Evolutionary conservation across 441 rosid genomes (phyloP).

Genomic region (Gossypium laxum): DNA sequence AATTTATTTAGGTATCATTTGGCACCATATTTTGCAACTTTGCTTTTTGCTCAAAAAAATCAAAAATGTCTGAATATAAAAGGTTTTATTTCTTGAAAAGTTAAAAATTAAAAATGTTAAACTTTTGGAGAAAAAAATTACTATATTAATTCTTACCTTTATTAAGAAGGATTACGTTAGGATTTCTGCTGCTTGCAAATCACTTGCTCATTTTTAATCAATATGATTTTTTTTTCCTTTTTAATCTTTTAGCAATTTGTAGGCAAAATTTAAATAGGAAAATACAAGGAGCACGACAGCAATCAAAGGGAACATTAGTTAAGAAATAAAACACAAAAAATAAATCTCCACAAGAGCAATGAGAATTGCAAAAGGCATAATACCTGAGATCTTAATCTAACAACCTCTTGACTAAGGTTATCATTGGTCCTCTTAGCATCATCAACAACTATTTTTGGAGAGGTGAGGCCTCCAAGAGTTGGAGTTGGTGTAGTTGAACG

Average conservation of each 20-base stretch:
- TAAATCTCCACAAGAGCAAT: background rate
- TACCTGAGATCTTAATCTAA: conserved; percentile 80
- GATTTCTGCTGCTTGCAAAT: background rate
- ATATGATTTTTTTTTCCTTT: background rate
- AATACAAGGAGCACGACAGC: background rate
- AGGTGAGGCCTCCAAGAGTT: conserved; percentile 66
- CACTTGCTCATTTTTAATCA: background rate
- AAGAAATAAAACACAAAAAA: background rate
- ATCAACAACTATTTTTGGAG: conserved; percentile 59
- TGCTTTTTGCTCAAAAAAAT: background rate
- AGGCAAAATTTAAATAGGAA: background rate
- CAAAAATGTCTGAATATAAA: background rate
- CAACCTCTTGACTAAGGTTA: conserved; percentile 66
- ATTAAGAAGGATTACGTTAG: background rate
- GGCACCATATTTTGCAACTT: background rate
- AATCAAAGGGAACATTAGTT: background rate
- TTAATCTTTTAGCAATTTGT: background rate
- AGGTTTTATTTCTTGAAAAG: background rate
- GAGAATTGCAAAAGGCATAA: conserved; percentile 1
- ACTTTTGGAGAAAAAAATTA: background rate
- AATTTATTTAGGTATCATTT: background rate
- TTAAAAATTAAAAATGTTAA: background rate
- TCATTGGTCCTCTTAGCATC: conserved; percentile 65
- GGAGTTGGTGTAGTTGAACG: conserved; percentile 96
- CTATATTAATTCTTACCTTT: background rate